Evolutionary conservation across 805 yeast genomes (phyloP).

Genomic region (Ogataea dorogensis): DNA sequence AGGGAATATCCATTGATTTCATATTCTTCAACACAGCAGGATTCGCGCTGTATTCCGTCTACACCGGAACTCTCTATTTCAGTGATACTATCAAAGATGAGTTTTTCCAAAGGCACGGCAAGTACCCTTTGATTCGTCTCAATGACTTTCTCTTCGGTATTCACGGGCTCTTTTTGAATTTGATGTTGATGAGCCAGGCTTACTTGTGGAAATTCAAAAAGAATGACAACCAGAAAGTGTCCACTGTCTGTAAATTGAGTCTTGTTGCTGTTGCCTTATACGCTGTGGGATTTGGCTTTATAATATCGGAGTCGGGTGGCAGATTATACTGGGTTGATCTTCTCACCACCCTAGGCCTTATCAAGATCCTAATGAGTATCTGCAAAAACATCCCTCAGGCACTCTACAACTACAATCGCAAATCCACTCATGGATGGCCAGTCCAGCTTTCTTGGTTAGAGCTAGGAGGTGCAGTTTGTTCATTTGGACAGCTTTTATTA

Average conservation of each 20-base stretch:
- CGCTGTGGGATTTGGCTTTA: conserved; percentile 8
- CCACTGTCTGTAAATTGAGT: conserved; percentile 23
- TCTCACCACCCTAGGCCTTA: conserved; percentile 33
- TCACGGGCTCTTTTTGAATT: conserved; percentile 31
- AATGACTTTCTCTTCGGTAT: conserved; percentile 35
- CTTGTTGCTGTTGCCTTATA: conserved; percentile 18
- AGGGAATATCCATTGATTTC: conserved; percentile 37
- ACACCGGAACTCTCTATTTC: conserved; percentile 26
- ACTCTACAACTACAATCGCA: conserved; percentile 32
- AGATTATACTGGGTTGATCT: conserved; percentile 33
- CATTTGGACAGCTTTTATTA: conserved; percentile 30
- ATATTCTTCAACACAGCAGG: conserved; percentile 36
- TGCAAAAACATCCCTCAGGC: conserved; percentile 38
- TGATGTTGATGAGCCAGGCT: conserved; percentile 31
- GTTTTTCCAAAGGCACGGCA: conserved; percentile 26
- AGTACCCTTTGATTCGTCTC: conserved; percentile 30
- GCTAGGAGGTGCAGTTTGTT: conserved; percentile 30
- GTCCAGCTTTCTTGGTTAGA: conserved; percentile 36
- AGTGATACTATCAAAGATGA: conserved; percentile 29
- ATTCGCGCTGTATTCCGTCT: conserved; percentile 31
- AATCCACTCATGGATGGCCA: conserved; percentile 41
- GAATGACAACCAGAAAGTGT: conserved; percentile 32
- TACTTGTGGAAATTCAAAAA: conserved; percentile 35
- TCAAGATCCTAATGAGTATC: conserved; percentile 35
- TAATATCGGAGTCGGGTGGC: conserved; percentile 18